Conservation (phyloP, 2,329 filamentous ascomycete genomes). For the Byssoonygena ceratinophila region DNA sequence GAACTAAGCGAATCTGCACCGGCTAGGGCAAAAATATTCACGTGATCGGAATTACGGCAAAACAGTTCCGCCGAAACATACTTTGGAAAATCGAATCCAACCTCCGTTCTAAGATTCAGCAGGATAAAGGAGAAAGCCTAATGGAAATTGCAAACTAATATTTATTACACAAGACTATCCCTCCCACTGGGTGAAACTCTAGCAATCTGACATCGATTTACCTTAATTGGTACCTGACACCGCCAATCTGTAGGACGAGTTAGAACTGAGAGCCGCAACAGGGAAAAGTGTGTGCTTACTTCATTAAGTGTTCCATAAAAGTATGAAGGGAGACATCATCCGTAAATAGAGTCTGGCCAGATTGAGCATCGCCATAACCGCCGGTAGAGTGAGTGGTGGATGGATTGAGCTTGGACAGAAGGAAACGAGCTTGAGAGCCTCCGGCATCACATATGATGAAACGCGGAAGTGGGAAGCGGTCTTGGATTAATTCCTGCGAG, state of each 20-base stretch:
- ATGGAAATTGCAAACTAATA: not conserved
- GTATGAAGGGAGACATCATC: conserved; percentile 96
- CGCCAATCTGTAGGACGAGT: conserved; percentile 32
- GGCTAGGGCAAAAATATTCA: not conserved
- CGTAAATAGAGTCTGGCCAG: conserved; percentile 96
- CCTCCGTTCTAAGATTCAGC: not conserved
- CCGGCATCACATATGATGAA: conserved; percentile 99
- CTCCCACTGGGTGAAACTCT: not conserved
- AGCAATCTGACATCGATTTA: not conserved
- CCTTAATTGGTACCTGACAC: conserved; percentile 42
- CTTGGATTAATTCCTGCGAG: conserved; percentile 77
- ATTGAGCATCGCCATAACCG: conserved; percentile 82
- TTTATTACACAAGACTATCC: conserved; percentile 1
- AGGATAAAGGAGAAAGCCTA: not conserved
- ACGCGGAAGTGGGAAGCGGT: conserved; percentile 92
- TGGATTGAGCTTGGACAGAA: conserved; percentile 93
- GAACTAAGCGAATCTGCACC: conserved; percentile 4
- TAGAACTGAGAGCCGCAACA: conserved; percentile 1
- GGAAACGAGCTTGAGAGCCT: conserved; percentile 91
- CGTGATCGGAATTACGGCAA: too few species aligned
- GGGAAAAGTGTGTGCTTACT: conserved; percentile 50
- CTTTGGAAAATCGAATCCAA: too few species aligned
- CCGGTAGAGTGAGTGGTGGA: conserved; percentile 93
- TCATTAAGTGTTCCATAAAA: conserved; percentile 99
- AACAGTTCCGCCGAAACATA: not conserved